Conservation (phyloP, 441 rosid species). For the Flueggea neowawraea region DNA sequence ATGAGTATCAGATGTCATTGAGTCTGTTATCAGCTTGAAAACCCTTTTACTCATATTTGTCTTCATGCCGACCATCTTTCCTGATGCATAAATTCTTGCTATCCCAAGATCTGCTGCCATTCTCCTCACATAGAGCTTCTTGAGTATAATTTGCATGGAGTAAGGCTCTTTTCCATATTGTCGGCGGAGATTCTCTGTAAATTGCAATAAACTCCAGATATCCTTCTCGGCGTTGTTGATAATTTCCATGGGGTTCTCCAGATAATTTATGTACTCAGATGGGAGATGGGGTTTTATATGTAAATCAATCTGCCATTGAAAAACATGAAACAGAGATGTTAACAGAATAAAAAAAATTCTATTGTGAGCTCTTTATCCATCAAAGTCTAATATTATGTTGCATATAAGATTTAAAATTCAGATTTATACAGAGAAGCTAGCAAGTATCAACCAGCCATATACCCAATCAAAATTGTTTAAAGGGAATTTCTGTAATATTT, state of each 20-base stretch:
- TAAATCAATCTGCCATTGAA: slow-evolving; percentile 65
- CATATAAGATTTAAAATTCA: too few species aligned
- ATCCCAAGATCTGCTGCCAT: slow-evolving; percentile 99
- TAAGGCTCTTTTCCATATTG: slow-evolving; percentile 93
- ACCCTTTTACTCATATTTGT: slow-evolving; percentile 79
- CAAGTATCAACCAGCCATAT: too few species aligned
- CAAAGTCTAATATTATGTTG: too few species aligned
- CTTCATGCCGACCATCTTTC: slow-evolving; percentile 89
- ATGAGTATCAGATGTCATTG: slow-evolving; percentile 66
- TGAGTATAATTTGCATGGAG: slow-evolving; percentile 85
- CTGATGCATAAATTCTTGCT: slow-evolving; percentile 65
- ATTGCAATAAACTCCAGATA: slow-evolving; percentile 87
- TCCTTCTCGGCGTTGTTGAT: slow-evolving; percentile 78
- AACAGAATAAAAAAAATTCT: too few species aligned
- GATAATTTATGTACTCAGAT: slow-evolving; percentile 86
- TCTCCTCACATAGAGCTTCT: slow-evolving; percentile 89
- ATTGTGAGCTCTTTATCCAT: too few species aligned
- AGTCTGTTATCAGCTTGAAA: slow-evolving; percentile 79
- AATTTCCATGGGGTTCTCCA: slow-evolving; percentile 93
- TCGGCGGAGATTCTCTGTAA: slow-evolving; percentile 80
- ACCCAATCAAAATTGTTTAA: too few species aligned
- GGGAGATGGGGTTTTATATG: slow-evolving; percentile 75
- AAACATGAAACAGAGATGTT: slow-evolving; percentile 9
- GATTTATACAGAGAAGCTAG: too few species aligned
- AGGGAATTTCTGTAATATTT: too few species aligned